These are phyloP conservation scores for Nicotiana benthamiana DNA, from an alignment of 257 asterid genomes.

Conservation along the genomic window DNA sequence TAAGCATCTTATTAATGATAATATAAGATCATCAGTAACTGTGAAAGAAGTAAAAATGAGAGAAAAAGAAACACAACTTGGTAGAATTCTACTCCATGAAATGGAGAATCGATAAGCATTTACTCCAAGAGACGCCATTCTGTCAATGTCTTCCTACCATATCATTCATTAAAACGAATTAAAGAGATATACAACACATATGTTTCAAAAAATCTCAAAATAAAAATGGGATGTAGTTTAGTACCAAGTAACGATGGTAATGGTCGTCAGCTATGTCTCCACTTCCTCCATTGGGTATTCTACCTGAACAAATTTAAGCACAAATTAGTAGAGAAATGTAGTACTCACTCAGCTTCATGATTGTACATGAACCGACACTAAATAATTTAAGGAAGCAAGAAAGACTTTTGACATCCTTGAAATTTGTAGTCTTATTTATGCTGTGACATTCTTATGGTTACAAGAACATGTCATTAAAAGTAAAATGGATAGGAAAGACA, in stretches of 20 bases:
- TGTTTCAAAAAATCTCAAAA: background rate
- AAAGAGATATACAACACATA: background rate
- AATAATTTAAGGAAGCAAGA: background rate
- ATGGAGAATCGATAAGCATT: constrained; percentile 63
- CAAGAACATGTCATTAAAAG: too few relatives aligned
- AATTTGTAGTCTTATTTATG: too few relatives aligned
- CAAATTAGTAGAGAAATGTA: background rate
- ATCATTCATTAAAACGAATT: background rate
- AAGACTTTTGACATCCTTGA: too few relatives aligned
- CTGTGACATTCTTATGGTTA: too few relatives aligned
- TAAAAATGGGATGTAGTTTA: background rate
- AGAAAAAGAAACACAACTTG: constrained; percentile 19
- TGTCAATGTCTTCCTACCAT: constrained; percentile 58
- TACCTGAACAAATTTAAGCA: constrained; percentile 15
- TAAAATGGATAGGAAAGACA: too few relatives aligned
- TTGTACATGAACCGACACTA: too few relatives aligned
- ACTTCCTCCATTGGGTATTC: constrained; percentile 26
- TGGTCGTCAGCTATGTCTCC: constrained; percentile 37
- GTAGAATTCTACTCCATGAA: constrained; percentile 76
- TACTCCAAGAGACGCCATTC: constrained; percentile 57
- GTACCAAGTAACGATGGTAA: constrained; percentile 38
- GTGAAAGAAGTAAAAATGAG: background rate
- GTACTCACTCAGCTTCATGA: too few relatives aligned
- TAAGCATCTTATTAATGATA: too few relatives aligned
- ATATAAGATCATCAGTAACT: too few relatives aligned